These are phyloP conservation scores for Eurotiales sp. DNA, from an alignment of 2,329 filamentous ascomycete species.

Conservation along the genomic window DNA sequence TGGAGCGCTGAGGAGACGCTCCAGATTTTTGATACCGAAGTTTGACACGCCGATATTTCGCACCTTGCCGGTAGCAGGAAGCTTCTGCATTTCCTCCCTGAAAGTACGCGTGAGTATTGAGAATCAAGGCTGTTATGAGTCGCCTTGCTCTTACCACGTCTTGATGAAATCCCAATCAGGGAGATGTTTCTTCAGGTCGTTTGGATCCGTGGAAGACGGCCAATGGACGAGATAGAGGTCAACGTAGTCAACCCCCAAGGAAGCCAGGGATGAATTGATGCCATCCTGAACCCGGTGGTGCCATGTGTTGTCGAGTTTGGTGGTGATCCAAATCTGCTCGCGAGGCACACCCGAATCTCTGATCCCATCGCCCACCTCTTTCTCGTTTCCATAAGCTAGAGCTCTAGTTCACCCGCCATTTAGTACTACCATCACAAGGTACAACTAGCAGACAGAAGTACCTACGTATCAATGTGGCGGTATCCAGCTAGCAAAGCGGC, in stretches of 20 bases:
- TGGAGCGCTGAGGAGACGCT: slow-evolving; percentile 67
- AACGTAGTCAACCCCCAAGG: slow-evolving; percentile 63
- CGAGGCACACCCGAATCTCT: slow-evolving; percentile 63
- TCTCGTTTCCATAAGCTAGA: slow-evolving; percentile 60
- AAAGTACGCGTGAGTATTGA: slow-evolving; percentile 34
- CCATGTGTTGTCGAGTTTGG: slow-evolving; percentile 65
- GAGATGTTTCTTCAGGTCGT: slow-evolving; percentile 57
- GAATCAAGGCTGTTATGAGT: neutral
- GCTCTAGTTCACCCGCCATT: slow-evolving; percentile 22
- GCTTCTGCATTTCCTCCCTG: slow-evolving; percentile 47
- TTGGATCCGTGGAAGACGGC: slow-evolving; percentile 53
- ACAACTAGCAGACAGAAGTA: slow-evolving; percentile 16
- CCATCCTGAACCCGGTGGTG: slow-evolving; percentile 61
- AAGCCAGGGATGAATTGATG: slow-evolving; percentile 59
- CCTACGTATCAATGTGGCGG: slow-evolving; percentile 53
- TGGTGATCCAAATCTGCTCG: slow-evolving; percentile 65
- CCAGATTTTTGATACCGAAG: slow-evolving; percentile 75
- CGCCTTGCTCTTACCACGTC: slow-evolving; percentile 53
- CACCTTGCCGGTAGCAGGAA: slow-evolving; percentile 56
- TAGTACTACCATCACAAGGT: neutral
- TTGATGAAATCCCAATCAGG: slow-evolving; percentile 79
- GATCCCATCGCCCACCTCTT: slow-evolving; percentile 64
- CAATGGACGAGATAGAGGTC: slow-evolving; percentile 73
- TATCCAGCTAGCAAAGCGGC: slow-evolving; percentile 50
- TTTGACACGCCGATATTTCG: slow-evolving; percentile 83